Evolutionary conservation across 169 alveolate species (phyloP).

Genomic region (Theileria orientalis): DNA sequence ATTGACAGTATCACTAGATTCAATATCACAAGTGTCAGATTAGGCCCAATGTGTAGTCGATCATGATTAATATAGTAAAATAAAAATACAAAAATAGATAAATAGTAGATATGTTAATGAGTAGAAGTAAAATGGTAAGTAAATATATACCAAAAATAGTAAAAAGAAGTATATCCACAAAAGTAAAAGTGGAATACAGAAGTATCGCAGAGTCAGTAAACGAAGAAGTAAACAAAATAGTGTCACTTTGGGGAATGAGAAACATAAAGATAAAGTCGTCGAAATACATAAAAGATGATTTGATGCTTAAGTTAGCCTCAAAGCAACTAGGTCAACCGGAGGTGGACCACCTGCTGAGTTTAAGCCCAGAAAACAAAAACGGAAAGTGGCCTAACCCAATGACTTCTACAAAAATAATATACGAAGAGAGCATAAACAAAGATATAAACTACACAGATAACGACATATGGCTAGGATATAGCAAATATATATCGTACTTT

Average conservation of each 20-base stretch:
- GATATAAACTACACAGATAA: slow-evolving; percentile 7
- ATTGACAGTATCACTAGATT: slow-evolving; percentile 38
- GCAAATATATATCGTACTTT: slow-evolving; percentile 27
- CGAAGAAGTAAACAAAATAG: slow-evolving; percentile 4
- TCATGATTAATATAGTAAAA: no score
- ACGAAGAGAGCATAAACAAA: slow-evolving; percentile 14
- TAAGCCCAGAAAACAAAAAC: slow-evolving; percentile 16
- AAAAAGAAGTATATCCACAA: no score
- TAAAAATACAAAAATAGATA: no score
- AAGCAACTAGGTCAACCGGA: slow-evolving; percentile 44
- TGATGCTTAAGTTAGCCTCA: slow-evolving; percentile 41
- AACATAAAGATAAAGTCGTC: slow-evolving; percentile 4
- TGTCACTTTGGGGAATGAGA: slow-evolving; percentile 7
- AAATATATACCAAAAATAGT: no score
- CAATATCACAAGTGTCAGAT: slow-evolving; percentile 34
- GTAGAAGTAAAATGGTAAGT: no score
- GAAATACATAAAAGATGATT: slow-evolving; percentile 12
- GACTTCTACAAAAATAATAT: slow-evolving; percentile 26
- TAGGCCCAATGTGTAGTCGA: slow-evolving; percentile 1
- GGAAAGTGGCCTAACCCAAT: slow-evolving; percentile 9
- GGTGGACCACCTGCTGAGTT: slow-evolving; percentile 26
- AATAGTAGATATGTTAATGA: no score
- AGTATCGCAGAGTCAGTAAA: neutral
- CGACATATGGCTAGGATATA: slow-evolving; percentile 67
- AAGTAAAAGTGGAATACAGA: neutral